These are phyloP conservation scores for Eimeria sp. DNA, from an alignment of 169 alveolate species.

Conservation along the genomic window DNA sequence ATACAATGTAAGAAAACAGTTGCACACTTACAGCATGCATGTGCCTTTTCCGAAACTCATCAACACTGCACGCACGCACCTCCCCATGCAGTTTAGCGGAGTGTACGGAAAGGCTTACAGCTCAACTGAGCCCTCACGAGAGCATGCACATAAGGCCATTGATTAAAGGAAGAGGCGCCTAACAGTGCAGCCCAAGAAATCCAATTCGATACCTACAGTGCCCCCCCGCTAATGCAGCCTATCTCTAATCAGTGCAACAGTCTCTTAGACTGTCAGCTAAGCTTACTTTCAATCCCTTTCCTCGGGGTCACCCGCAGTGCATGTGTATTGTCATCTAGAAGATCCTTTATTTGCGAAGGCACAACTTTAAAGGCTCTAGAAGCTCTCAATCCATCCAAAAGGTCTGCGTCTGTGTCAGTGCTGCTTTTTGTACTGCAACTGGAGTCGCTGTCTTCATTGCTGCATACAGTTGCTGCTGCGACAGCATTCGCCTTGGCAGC, in stretches of 20 bases:
- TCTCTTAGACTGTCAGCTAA: background rate
- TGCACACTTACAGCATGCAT: background rate
- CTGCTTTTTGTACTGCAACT: slow-evolving; percentile 41
- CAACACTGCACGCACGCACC: background rate
- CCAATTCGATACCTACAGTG: background rate
- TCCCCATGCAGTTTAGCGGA: background rate
- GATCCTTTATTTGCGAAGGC: slow-evolving; percentile 73
- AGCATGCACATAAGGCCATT: background rate
- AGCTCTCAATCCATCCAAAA: slow-evolving; percentile 61
- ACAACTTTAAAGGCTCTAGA: slow-evolving; percentile 78
- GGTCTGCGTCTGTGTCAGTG: slow-evolving; percentile 46
- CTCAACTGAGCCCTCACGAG: background rate
- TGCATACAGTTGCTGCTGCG: slow-evolving; percentile 53
- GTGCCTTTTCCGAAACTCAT: background rate
- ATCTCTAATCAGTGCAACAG: background rate
- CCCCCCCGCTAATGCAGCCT: background rate
- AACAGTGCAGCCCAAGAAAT: too few species aligned
- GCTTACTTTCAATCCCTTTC: slow-evolving; percentile 75
- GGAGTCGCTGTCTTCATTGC: slow-evolving; percentile 29
- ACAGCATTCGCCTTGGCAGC: slow-evolving; percentile 60
- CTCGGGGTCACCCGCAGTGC: slow-evolving; percentile 79
- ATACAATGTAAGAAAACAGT: background rate
- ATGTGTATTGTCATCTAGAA: slow-evolving; percentile 68
- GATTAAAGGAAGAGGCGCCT: background rate
- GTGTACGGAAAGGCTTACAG: background rate